phyloP scores from a whole-genome alignment of 805 yeast genomes.

The Yarrowia porcina region DNA sequence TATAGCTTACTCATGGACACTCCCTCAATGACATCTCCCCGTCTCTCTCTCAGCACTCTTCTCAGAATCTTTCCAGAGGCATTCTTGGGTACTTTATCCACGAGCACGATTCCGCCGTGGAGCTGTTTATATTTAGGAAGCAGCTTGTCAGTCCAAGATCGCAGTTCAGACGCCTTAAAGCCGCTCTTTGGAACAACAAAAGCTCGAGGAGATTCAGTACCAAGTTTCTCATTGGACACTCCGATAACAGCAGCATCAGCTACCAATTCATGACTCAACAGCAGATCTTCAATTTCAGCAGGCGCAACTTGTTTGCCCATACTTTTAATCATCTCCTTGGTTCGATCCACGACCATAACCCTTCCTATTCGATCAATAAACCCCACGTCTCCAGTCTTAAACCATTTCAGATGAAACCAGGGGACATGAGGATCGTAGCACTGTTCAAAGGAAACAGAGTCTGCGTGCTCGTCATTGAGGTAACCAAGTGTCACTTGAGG shows the following conservation, averaged over 20 bases:
- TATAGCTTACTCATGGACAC: background rate
- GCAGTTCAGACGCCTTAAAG: background rate
- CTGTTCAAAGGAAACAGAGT: constrained; percentile 44
- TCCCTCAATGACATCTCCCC: constrained; percentile 30
- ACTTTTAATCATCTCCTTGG: constrained; percentile 41
- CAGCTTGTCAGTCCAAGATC: constrained; percentile 37
- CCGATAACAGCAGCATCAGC: constrained; percentile 91
- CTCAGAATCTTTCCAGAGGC: constrained; percentile 94
- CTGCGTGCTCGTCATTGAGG: constrained; percentile 49
- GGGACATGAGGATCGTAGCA: constrained; percentile 28
- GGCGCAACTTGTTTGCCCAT: constrained; percentile 81
- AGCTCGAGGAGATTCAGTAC: constrained; percentile 58
- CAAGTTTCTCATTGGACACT: constrained; percentile 53
- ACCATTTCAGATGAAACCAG: constrained; percentile 41
- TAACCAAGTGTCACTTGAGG: constrained; percentile 53
- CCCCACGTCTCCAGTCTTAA: constrained; percentile 59
- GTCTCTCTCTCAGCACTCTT: constrained; percentile 71
- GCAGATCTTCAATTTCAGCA: constrained; percentile 89
- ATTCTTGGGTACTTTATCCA: constrained; percentile 86
- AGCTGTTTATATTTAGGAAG: constrained; percentile 42
- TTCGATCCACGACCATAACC: constrained; percentile 44
- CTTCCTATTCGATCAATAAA: constrained; percentile 45
- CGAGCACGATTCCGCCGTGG: constrained; percentile 56
- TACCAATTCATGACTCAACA: constrained; percentile 70
- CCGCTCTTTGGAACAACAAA: constrained; percentile 33